Evolutionary conservation across 2,329 filamentous ascomycete genomes (phyloP), one percentile per base, ranked within the genome.

Genomic region (Cladobotryum protrusum): DNA sequence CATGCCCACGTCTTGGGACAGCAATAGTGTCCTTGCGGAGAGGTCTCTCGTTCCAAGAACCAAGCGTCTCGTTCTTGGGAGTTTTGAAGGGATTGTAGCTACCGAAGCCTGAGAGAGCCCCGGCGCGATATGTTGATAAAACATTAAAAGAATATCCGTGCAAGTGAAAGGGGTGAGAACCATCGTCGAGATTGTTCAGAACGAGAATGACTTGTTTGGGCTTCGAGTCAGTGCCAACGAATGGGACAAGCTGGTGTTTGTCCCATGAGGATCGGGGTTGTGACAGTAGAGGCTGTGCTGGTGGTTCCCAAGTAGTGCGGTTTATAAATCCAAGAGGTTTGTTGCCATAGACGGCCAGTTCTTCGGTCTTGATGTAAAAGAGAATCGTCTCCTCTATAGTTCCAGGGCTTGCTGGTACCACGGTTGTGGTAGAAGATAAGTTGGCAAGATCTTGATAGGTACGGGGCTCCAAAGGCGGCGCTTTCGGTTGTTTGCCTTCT

Each of bases 101-200:
- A 5, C 60, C 61, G 49, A 59, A 58, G 17, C 60, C 59, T 15
- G 24, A 55, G 3, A 54, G 53, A 9, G 55, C 54, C 3, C 57
- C 52, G n/a, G 57, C 54, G 11, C 54, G 37, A 17, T 50, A 57
- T 1, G 58, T 57, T 1, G 58, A 54, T 19, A 67, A 45, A 7
- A 76, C 67, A 52, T 77, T 73, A 61, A 81, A 79, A 45, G 69
- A 68, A 59, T 80, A 71, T 0, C 78, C 78, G 61, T 83, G 82
- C 1, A 85, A 64, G 63, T 85, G 80, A 19, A 67, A 57, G 0
- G 62, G 64, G 19, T 67, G 64, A 13, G 57, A 54, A 2, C 63
- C 62, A 42, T 67, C 64, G 34, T 67, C 64, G 7, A 65, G 55
- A 33, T 65, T 67, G 54, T 64, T 66, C 15, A 67, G 60, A 32